Percentiles rank a stretch among this genome's conserved stretches.
Evolutionary conservation across 208 protist genomes (phyloP).

Genomic region (Lotmaria passim): DNA sequence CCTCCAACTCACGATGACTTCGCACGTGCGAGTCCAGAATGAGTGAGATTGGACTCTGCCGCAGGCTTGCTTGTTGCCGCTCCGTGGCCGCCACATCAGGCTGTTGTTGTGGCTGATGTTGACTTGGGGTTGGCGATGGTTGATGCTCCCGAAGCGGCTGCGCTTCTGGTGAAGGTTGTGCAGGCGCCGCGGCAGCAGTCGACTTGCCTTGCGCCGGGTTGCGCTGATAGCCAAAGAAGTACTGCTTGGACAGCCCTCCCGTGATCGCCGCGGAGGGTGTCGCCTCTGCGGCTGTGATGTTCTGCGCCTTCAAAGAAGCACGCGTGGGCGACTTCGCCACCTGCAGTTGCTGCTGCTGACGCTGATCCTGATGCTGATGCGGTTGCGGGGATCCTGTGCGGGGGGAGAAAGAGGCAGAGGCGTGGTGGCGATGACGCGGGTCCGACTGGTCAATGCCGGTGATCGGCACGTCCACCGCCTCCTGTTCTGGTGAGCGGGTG

Average conservation of each 20-base stretch:
- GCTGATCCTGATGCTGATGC: background rate
- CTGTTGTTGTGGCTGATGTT: background rate
- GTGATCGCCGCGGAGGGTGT: background rate
- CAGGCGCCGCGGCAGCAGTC: no score
- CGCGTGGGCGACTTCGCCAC: constrained; percentile 18
- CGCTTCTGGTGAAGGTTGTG: background rate
- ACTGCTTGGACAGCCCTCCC: constrained; percentile 6
- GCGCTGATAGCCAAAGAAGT: constrained; percentile 17
- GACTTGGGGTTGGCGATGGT: background rate
- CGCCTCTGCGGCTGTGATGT: background rate
- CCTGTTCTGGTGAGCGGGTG: background rate
- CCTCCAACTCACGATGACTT: background rate
- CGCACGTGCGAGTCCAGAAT: background rate
- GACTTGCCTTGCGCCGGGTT: background rate
- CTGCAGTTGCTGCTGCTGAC: constrained; percentile 3
- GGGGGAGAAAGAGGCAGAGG: no score
- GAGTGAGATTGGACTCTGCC: background rate
- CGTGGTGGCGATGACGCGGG: background rate
- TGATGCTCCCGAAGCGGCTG: background rate
- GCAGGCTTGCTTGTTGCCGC: background rate
- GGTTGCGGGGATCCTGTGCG: no score
- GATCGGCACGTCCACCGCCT: background rate
- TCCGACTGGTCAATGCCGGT: background rate
- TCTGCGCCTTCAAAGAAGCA: background rate
- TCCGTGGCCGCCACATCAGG: no score